Evolutionary conservation across 768 basidiomycete species (phyloP), one percentile per base, ranked within the genome.

Genomic region (Xanthoconium stramineum): DNA sequence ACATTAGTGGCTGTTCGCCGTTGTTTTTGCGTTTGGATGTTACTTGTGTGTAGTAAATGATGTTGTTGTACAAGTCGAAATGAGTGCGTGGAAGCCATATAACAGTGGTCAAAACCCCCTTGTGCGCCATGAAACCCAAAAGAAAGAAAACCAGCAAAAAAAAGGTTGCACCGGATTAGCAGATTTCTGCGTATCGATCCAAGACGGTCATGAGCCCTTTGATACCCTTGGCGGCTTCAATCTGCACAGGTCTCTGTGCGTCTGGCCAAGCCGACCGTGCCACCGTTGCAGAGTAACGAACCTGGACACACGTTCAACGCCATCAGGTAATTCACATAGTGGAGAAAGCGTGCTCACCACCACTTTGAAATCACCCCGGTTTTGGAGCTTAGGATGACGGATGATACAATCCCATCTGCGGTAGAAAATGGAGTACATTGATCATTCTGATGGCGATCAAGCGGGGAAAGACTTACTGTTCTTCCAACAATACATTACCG

Each of bases 391-490:
- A 32, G 72, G 56, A 50, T 71, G 62, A 53, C 65, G 68, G 36
- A 74, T 74, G 37, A 64, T 66, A 53, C 74, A 76, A 45, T 73
- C 68, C 73, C 73, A 74, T 61, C 73, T 74, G 45, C 33, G 56
- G 45, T 42, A 50, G 57, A 53, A 64, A 53, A 64, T 52, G 58
- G 49, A 50, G 28, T 17, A 6, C 9, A 52, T 61, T 58, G 28
- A 62, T 58, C 58, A 57, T 55, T 56, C 12, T 59, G 59, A 54
- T 47, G 47, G 24, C 48, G 54, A 62, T 60, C 61, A 52, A 55
- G 51, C 20, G 52, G 57, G 58, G 57, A 56, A 48, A 42, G 50
- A 57, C 72, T 56, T 37, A 76, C 73, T 69, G 64, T 47, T 74
- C 73, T 47, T 74, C 73, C 28, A 74, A 59, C 6, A 74, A 62